Conservation (phyloP, 2,329 filamentous ascomycete species). For the Penicillium vulpinum region DNA sequence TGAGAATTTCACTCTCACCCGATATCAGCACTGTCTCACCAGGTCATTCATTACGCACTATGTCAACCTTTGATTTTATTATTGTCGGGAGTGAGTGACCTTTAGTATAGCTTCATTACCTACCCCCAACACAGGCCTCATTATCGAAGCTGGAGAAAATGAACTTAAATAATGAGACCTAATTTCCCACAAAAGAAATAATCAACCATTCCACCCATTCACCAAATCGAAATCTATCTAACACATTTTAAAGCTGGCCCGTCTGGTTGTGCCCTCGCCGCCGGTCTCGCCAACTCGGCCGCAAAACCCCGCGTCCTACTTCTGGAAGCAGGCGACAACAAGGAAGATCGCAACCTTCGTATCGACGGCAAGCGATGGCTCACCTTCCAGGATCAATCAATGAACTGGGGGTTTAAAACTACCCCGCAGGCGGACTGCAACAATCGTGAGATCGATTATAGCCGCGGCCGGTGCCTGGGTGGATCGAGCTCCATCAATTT, state of each 20-base stretch:
- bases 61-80: conserved; percentile 21
- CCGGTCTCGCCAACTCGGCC: conserved; percentile 50
- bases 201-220: not conserved
- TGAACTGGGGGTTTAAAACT: conserved; percentile 56
- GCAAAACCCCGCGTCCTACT: conserved; percentile 56
- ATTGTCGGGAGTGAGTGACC: conserved; percentile 21
- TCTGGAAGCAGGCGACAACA: conserved; percentile 58
- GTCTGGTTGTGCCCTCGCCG: conserved; percentile 57
- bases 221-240: not conserved
- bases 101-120: too few species aligned
- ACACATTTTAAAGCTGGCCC: conserved; percentile 44
- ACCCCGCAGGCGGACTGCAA: conserved; percentile 45
- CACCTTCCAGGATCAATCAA: conserved; percentile 50
- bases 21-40: not conserved
- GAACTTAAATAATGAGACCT: not conserved
- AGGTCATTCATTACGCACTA: not conserved
- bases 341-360: conserved; percentile 49
- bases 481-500: conserved; percentile 25
- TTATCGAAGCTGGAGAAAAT: not conserved
- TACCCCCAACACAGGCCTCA: not conserved
- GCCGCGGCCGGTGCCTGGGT: conserved; percentile 21
- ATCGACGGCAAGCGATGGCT: conserved; percentile 55
- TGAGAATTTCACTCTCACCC: not conserved
- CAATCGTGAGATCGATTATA: conserved; percentile 18
- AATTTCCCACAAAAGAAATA: not conserved